Evolutionary conservation across 2,329 filamentous ascomycete species (phyloP), one percentile per base, ranked within the genome.

Genomic region (Annulohypoxylon truncatum): DNA sequence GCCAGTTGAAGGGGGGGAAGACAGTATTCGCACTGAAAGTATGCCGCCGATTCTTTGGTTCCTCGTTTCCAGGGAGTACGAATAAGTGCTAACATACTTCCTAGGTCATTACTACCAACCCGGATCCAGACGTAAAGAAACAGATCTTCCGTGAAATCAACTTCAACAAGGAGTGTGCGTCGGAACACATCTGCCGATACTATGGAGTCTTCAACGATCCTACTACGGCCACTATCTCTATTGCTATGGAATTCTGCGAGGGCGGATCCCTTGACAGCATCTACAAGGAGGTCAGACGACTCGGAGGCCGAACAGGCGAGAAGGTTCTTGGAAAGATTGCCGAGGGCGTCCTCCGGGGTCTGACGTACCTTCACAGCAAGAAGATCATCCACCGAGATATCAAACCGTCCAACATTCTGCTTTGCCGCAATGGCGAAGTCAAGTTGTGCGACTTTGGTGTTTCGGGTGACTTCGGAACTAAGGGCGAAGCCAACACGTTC

Each of bases 371-470:
- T 7, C 93, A 98, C 82, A 91, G 91, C 74, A 92, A 95, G 77
- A 96, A 97, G 79, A 99, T 99, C 79, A 98, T 99, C 74, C 96
- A 99, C 80, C 90, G 96, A 81, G 96, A 99, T 77, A 99, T 99
- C 83, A 99, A 99, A 80, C 96, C 96, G 1, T 96, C 92, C 68
- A 99, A 99, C 78, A 98, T 99, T 73, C 86, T 99, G 20, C 86
- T 99, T 28, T 97, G 94, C 77, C 91, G 95, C 66, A 90, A 92
- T 71, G 96, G 96, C 31, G 92, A 97, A 73, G 95, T 99, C 71
- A 99, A 99, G 82, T 88, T 99, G 13, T 99, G 96, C 82, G 96
- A 99, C 81, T 99, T 99, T 78, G 96, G 96, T 73, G 96, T 99
- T 50, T 97, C 92, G 64, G 96, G 96, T 71, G 96, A 98, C 79